A percentile compares a stretch with the other conserved stretches of the same genome.
phyloP scores from a whole-genome alignment of 176 grass and related monocot species.

The Rhynchospora tenuis region DNA sequence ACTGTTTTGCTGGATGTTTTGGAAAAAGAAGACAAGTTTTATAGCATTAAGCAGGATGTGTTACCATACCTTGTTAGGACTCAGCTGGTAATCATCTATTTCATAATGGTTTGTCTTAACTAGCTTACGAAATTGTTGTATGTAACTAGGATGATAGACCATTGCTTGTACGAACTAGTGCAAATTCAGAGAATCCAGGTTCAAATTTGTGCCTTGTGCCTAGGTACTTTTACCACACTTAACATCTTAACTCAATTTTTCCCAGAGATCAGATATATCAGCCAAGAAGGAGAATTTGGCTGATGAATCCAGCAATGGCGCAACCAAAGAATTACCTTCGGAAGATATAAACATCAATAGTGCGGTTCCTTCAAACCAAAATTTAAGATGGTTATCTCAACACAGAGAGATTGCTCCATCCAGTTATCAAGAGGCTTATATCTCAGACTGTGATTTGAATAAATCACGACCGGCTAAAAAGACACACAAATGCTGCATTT shows the following conservation, averaged over 20 bases:
- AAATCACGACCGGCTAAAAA: constrained; percentile 18
- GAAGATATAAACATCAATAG: constrained; percentile 24
- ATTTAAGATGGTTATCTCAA: constrained; percentile 74
- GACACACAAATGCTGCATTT: constrained; percentile 80
- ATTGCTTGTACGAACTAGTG: not conserved
- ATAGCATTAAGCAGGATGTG: constrained; percentile 86
- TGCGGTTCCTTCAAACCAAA: constrained; percentile 39
- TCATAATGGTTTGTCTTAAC: not conserved
- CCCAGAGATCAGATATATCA: constrained; percentile 64
- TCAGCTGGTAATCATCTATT: constrained; percentile 70
- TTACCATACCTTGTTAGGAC: constrained; percentile 83
- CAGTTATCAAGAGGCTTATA: constrained; percentile 43
- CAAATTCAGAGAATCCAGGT: not conserved
- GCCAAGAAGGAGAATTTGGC: constrained; percentile 29
- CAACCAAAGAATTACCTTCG: not conserved
- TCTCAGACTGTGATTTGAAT: constrained; percentile 22
- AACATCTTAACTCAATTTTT: constrained; percentile 28
- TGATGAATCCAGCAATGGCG: constrained; percentile 40
- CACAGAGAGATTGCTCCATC: constrained; percentile 68
- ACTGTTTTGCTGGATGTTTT: constrained; percentile 75
- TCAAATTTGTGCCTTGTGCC: not conserved
- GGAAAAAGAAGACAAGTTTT: constrained; percentile 65
- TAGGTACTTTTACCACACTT: not conserved
- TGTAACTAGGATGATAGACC: not conserved
- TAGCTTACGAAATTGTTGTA: not conserved